A percentile compares a stretch with the other conserved stretches of the same genome.
These are phyloP conservation scores for Nitzschia sp. DNA, from an alignment of 108 stramenopile species.

Conservation along the genomic window DNA sequence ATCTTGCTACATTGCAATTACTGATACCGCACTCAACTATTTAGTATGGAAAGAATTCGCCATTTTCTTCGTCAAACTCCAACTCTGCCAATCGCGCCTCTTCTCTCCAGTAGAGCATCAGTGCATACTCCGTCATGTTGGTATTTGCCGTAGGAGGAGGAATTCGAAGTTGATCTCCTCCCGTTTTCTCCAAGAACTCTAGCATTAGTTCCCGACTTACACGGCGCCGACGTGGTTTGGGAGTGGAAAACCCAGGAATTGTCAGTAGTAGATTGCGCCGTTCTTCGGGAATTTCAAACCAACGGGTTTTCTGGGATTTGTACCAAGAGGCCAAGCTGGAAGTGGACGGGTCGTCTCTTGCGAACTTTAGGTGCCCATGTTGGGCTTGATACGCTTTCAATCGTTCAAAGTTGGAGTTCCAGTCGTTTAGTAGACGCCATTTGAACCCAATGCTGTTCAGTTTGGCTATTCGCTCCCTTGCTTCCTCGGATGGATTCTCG, in stretches of 20 bases:
- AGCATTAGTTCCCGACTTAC: no score
- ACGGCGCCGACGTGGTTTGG: no score
- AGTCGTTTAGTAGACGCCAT: constrained; percentile 42
- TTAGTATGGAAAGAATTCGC: background rate
- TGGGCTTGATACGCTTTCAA: constrained; percentile 35
- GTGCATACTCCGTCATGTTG: no score
- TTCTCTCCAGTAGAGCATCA: background rate
- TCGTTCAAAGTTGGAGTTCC: constrained; percentile 41
- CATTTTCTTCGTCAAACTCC: background rate
- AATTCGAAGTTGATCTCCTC: no score
- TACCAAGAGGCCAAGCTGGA: constrained; percentile 49
- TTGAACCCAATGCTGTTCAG: constrained; percentile 48
- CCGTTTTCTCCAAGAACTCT: no score
- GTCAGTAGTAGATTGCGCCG: constrained; percentile 39
- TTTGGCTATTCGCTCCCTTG: constrained; percentile 33
- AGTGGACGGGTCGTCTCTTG: constrained; percentile 33
- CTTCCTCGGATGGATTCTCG: constrained; percentile 30
- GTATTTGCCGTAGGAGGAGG: no score
- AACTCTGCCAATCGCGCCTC: background rate
- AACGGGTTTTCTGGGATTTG: constrained; percentile 38
- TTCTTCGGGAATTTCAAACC: constrained; percentile 26
- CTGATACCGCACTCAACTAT: no score
- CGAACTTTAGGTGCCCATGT: constrained; percentile 37
- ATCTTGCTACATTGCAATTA: no score
- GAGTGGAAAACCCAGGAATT: constrained; percentile 23